Evolutionary conservation across 768 basidiomycete species (phyloP).

Genomic region (Grammothele lineata): DNA sequence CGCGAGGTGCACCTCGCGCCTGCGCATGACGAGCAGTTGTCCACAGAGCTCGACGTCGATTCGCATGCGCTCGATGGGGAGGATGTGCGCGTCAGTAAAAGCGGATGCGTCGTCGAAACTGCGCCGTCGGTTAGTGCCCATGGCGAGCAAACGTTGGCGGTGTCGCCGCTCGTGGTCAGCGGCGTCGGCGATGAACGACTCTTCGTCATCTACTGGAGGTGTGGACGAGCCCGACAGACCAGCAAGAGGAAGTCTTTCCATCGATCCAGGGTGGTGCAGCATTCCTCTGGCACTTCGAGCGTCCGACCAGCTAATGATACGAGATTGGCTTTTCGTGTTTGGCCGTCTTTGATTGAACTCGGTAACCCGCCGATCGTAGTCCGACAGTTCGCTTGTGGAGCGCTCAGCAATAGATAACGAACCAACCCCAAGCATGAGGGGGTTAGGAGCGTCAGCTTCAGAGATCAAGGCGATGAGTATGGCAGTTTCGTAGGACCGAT

Average conservation of each 20-base stretch:
- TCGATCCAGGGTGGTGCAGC: slow-evolving; percentile 15
- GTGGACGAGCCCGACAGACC: too few species aligned
- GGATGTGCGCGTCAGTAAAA: slow-evolving; percentile 40
- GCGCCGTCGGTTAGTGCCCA: slow-evolving; percentile 37
- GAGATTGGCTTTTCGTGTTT: slow-evolving; percentile 33
- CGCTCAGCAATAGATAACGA: slow-evolving; percentile 17
- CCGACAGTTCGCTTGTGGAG: slow-evolving; percentile 25
- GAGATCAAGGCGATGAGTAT: not conserved
- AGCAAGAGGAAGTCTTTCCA: too few species aligned
- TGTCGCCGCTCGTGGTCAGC: slow-evolving; percentile 5
- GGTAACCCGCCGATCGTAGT: slow-evolving; percentile 29
- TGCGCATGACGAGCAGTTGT: slow-evolving; percentile 62
- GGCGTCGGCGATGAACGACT: not conserved
- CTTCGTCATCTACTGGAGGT: slow-evolving; percentile 7
- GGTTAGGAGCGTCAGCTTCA: slow-evolving; percentile 19
- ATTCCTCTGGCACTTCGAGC: slow-evolving; percentile 39
- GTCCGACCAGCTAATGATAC: slow-evolving; percentile 55
- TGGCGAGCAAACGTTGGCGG: slow-evolving; percentile 8
- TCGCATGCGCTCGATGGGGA: slow-evolving; percentile 62
- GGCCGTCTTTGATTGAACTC: slow-evolving; percentile 42
- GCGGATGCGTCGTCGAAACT: slow-evolving; percentile 57
- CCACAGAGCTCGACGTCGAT: slow-evolving; percentile 79
- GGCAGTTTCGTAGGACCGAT: not conserved
- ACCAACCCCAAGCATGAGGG: slow-evolving; percentile 17
- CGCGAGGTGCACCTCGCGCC: slow-evolving; percentile 63